Evolutionary conservation across 208 protist species (phyloP), one percentile per base, ranked within the genome.

Genomic region (Acanthamoeba royreba): DNA sequence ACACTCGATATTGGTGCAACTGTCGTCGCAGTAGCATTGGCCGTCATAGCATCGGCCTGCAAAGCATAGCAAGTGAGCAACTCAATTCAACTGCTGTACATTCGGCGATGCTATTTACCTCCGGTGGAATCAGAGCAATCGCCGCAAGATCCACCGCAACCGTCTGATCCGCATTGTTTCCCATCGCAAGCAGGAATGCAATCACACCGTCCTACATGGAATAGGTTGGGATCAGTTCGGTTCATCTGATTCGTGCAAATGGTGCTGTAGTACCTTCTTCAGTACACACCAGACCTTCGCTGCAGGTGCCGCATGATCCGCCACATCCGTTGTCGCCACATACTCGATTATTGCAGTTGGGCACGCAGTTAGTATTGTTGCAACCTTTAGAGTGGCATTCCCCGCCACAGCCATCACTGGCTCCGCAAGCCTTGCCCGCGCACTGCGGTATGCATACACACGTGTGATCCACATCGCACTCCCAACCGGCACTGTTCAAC

Each of bases 251-350:
- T n/a, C n/a, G n/a, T n/a, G n/a, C n/a, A n/a, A n/a, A n/a, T 5
- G n/a, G n/a, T n/a, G n/a, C n/a, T n/a, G n/a, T n/a, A n/a, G n/a
- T 40, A 74, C 63, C 69, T 4, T 17, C 15, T 31, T 47, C 72
- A 43, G 52, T 38, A 31, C 72, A 83, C 9, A 83, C 72, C 2
- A 53, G 38, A n/a, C 22, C 8, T 0, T 47, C 43, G 1, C 38
- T 8, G n/a, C 85, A 91, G 0, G 17, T 5, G 35, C 85, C 85
- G 52, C 85, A 91, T 28, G 52, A 91, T 1, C 85, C 85, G 13
- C 85, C 85, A 45, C 85, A 91, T n/a, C 85, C 85, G 42, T 91
- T 53, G 47, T 91, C 28, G 5, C 85, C 85, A 45, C 85, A 91
- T 4, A 1, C 42, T 35, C 85, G 52, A 22, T 46, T 22, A 33